Evolutionary conservation across 352 stramenopile genomes (phyloP).

Genomic region (Phytophthora capsici): DNA sequence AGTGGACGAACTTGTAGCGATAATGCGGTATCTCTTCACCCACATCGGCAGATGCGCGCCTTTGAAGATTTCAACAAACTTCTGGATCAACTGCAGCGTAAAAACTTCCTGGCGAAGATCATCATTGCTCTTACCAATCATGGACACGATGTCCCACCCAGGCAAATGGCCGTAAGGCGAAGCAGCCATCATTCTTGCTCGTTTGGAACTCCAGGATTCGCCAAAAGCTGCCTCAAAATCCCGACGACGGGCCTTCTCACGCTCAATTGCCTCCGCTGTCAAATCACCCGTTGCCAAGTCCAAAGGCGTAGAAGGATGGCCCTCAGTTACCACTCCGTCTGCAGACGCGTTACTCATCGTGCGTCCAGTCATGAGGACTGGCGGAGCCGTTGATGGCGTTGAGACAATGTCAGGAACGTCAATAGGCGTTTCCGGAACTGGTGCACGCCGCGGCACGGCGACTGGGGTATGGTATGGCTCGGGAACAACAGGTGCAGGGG

Average conservation of each 20-base stretch:
- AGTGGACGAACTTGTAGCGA: conserved; percentile 94
- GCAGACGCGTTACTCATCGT: conserved; percentile 16
- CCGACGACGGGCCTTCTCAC: conserved; percentile 80
- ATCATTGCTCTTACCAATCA: conserved; percentile 99
- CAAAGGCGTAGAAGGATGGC: conserved; percentile 35
- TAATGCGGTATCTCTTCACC: conserved; percentile 97
- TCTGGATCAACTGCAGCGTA: conserved; percentile 97
- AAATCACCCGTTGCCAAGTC: conserved; percentile 64
- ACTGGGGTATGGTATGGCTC: conserved; percentile 28
- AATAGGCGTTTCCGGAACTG: conserved; percentile 73
- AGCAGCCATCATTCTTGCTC: conserved; percentile 84
- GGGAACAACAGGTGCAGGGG: conserved; percentile 1
- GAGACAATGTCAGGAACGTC: conserved; percentile 60
- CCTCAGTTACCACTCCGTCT: conserved; percentile 1
- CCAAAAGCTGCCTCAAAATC: conserved; percentile 92
- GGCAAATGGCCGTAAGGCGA: conserved; percentile 90
- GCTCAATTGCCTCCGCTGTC: conserved; percentile 80
- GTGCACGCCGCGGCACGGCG: conserved; percentile 24
- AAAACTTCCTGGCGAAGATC: conserved; percentile 99
- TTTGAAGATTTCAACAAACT: conserved; percentile 98
- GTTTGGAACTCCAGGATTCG: conserved; percentile 96
- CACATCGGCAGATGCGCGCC: conserved; percentile 94
- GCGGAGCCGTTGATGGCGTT: conserved; percentile 53
- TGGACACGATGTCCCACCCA: conserved; percentile 95
- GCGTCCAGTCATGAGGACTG: conserved; percentile 26